Evolutionary conservation across 192 early-diverging fungal species (phyloP), one percentile per base, ranked within the genome.

Genomic region (Podila horticola): DNA sequence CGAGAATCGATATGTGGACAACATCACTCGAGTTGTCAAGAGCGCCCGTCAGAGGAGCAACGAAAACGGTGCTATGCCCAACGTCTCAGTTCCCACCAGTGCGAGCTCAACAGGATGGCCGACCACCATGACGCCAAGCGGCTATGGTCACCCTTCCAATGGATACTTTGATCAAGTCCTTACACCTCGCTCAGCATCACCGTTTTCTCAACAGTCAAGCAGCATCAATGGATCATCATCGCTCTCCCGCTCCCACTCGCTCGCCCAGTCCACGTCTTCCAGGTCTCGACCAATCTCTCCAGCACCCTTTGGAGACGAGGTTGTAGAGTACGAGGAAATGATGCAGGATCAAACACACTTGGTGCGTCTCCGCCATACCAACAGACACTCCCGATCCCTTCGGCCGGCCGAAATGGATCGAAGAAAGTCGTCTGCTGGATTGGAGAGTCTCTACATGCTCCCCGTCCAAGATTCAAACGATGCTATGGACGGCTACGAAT

Each of bases 31-130:
- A 15, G 41, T 59, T 33, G 77, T 81, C 12, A 68, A 52, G 55
- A 81, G 77, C 15, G 77, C 77, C 20, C 77, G 77, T n/a, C 69
- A 81, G 51, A 67, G 67, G 57, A 79, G 70, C 31, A 81, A 81
- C 58, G 77, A 81, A 4, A 69, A 59, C 34, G 71, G 77, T 3
- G 24, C 24, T 15, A 79, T 79, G 70, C 69, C 69, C 17, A 72
- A 36, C 26, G 48, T 71, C 34, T 67, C 75, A 17, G 55, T 66
- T 1, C 75, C 75, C 29, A 71, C 75, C 13, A 79, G 69, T 13
- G 75, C 69, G 6, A 59, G 64, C 24, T 77, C 75, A 12, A 71
- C 67, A 15, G 75, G 69, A 12, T 77, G 75, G 75, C 57, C 75
- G 3, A 38, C 68, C 13, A 19, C 48, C 11, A 45, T 62, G 58